Base-by-base conservation (phyloP, 2,329 filamentous ascomycete genomes). In the Pyrenophora graminea region DNA sequence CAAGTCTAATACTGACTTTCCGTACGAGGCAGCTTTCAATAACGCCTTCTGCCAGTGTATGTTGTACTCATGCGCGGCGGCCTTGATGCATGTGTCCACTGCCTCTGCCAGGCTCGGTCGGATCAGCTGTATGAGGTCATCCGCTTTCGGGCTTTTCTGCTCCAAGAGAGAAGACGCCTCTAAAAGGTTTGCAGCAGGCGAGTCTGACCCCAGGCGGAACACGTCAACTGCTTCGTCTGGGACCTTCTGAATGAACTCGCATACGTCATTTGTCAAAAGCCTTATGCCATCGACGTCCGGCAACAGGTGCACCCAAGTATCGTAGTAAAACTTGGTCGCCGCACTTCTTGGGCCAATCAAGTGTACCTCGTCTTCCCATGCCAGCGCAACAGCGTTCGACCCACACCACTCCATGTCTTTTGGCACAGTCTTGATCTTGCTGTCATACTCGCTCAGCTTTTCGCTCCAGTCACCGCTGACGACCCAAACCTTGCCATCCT, bases 331-430 rank as follows among this genome's bases (percentile, higher is more conserved):
- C 73, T 82, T 86, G 25, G 82, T 85, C 4, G 88, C 86, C 8
- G 88, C 84, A 37, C 90, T 90, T 32, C 87, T 88, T 0, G 91
- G 91, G 0, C 93, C 94, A 53, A 99, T 88, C 23, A 99, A 82
- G 68, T 97, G 94, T 3, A 99, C 87, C 72, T 99, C 94, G 68
- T 99, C 94, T 68, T 97, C 94, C 94, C 94, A 99, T 0, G 92
- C 92, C 63, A 99, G 85, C 23, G 96, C 85, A 3, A 94, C 89
- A 12, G 92, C 91, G 73, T 97, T 93, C 64, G 94, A 93, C 4
- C 94, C 94, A 72, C 94, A 99, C 94, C 94, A 99, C 64, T 94
- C 88, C 55, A 99, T 82, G 58, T 94, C 90, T 63, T 90, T 88
- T 3, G 94, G 94, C 1, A 87, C 82, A 4, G 91, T 96, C 71